phyloP scores from a whole-genome alignment of 2,329 filamentous ascomycete species.

The Neofusicoccum sp. region DNA sequence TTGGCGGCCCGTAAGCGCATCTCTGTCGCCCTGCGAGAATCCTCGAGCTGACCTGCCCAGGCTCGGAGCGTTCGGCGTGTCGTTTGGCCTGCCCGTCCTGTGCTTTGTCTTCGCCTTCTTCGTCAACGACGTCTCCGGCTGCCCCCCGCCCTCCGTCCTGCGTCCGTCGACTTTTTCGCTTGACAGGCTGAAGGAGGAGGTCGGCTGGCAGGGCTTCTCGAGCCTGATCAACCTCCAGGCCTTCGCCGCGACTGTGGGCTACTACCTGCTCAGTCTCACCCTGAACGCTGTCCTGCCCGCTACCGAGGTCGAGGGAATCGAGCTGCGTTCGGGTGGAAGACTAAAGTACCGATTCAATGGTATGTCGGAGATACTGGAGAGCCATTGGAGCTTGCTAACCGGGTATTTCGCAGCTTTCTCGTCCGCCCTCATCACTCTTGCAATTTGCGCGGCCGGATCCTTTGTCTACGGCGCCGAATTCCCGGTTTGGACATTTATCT shows the following conservation, averaged over 20 bases:
- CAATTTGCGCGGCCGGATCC: conserved; percentile 72
- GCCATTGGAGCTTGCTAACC: conserved; percentile 11
- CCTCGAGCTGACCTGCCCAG: conserved; percentile 43
- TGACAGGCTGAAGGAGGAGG: conserved; percentile 71
- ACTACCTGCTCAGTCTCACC: conserved; percentile 73
- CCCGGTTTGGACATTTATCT: conserved; percentile 86
- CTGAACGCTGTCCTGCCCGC: conserved; percentile 77
- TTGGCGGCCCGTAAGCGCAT: conserved; percentile 17
- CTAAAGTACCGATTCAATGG: conserved; percentile 75
- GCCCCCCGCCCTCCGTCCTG: conserved; percentile 79
- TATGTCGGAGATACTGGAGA: conserved; percentile 25
- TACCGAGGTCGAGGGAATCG: conserved; percentile 66
- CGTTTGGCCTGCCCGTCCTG: conserved; percentile 74
- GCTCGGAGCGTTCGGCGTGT: conserved; percentile 72
- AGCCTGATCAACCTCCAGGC: conserved; percentile 70
- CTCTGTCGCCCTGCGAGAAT: neutral
- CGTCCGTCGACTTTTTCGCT: conserved; percentile 69
- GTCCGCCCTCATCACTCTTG: conserved; percentile 71
- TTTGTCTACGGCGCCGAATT: conserved; percentile 76
- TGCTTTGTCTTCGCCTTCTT: conserved; percentile 78
- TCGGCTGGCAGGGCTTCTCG: conserved; percentile 76
- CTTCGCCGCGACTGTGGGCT: conserved; percentile 68
- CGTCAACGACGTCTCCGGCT: conserved; percentile 91
- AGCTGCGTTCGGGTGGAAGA: conserved; percentile 67
- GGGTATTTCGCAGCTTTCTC: conserved; percentile 59